Evolutionary conservation across 169 alveolate species (phyloP), one percentile per base, ranked within the genome.

Genomic region (Eimeria praecox): DNA sequence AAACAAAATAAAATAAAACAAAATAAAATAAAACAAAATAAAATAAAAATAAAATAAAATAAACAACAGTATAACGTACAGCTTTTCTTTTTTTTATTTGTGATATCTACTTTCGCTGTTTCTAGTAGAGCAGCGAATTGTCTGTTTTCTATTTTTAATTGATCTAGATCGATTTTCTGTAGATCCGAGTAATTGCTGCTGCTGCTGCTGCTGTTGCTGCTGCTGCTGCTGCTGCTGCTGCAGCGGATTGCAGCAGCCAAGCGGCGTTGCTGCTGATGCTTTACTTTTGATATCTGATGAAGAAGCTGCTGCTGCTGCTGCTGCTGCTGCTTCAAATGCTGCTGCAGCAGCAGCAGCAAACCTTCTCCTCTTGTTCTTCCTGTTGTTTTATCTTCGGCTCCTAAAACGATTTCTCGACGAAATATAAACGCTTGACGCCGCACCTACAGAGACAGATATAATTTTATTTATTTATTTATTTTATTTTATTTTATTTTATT

Each of bases 301-400:
- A 14, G 66, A 18, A 56, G 20, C n/a, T 14, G 66, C 66, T 56
- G 66, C 66, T 56, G 66, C 66, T 56, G 66, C 66, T 56, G 66
- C 24, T 56, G 66, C 66, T 20, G 66, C 66, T 56, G 18, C 66
- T 56, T 5, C 27, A 56, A 2, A 5, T 27, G 66, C 18, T 56
- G 66, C 27, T 56, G 66, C 96, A 98, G 96, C 90, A 97, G 98
- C 90, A 97, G 97, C 89, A 97, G 97, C 30, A 98, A 96, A 97
- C 95, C 97, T 90, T 98, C 99, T 2, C 99, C 99, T 54, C 97
- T 98, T 10, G 98, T 98, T 85, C 97, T 97, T n/a, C 99, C 99
- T 22, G 99, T 97, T 8, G 88, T 69, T 0, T 97, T 94, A n/a
- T 97, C 96, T 75, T 97, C 98, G 18, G 96, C 97, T 2, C 97